These are phyloP conservation scores for Arabidopsis hybrid DNA, from an alignment of 441 rosid genomes.

Conservation along the genomic window DNA sequence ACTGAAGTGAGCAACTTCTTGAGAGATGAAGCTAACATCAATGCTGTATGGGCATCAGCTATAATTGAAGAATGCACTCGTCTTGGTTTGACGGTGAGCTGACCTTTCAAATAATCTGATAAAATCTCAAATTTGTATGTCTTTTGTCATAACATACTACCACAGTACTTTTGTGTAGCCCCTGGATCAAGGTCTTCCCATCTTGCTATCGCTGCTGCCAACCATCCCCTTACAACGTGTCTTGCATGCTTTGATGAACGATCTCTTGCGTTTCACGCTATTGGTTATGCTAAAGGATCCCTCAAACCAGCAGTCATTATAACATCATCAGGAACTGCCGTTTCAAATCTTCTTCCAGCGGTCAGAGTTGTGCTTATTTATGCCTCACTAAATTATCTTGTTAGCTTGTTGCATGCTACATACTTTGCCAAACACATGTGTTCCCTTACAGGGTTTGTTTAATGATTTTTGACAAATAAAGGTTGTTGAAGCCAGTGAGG, in stretches of 20 bases:
- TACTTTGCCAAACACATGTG: conserved; percentile 20
- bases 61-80: conserved; percentile 93
- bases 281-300: conserved; percentile 94
- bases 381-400: conserved; percentile 22
- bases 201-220: conserved; percentile 93
- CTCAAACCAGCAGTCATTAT: conserved; percentile 83
- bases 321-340: conserved; percentile 98
- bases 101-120: conserved; percentile 32
- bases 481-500: conserved; percentile 99
- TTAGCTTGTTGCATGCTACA: conserved; percentile 21
- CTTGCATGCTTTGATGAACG: conserved; percentile 95
- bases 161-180: conserved; percentile 95
- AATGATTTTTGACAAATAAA: conserved; percentile 41
- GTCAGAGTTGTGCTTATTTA: conserved; percentile 58
- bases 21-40: conserved; percentile 68
- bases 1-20: conserved; percentile 51
- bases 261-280: conserved; percentile 94
- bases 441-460: conserved; percentile 14
- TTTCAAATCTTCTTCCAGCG: conserved; percentile 98
- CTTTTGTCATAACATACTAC: conserved; percentile 50
- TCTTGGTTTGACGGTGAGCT: conserved; percentile 90
- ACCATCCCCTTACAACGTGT: conserved; percentile 79
- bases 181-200: conserved; percentile 99
- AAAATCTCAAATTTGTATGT: conserved; percentile 32
- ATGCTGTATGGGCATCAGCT: conserved; percentile 91